Evolutionary conservation across 129 eudicot genomes (phyloP), one percentile per base, ranked within the genome.

Genomic region (Chrysanthemum seticuspe): DNA sequence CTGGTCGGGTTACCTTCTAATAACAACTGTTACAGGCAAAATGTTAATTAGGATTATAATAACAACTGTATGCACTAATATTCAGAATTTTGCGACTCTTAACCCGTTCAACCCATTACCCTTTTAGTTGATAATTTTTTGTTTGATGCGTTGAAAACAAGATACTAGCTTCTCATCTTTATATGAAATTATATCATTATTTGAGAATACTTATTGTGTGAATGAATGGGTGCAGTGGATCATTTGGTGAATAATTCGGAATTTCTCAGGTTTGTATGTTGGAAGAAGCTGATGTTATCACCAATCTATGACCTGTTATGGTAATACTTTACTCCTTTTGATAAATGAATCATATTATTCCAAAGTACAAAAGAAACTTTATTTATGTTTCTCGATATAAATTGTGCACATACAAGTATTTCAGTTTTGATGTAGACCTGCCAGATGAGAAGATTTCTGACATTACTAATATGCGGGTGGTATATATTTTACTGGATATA

Each of bases 191-290:
- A 23, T 23, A 23, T 23, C 25, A 23, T 1, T 23, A 23, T 23
- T 23, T 23, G 1, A 23, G 25, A 23, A 23, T 23, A 23, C 25
- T 23, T 23, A 23, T 23, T 23, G 25, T 23, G 25, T 23, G 25
- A 23, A 23, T 23, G 25, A 23, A 23, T 23, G 25, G 25, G 25
- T 23, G 25, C 25, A 1, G 25, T 77, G 77, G 80, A 84, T 53
- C 83, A 80, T 73, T 50, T 83, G 74, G 87, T 83, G 64, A 5
- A 60, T 49, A 5, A 58, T 68, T 79, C 87, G 84, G 87, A 48
- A 65, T 83, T 6, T 45, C 82, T 13, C 67, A 81, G 5, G 60
- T 63, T 10, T 48, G 67, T 68, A 23, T 76, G 77, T 50, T 84
- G 40, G 85, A 84, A 76, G 82, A 84, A 0, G 19, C 52, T 16